Conservation (phyloP, 2,329 filamentous ascomycete species). For the Claviceps citrina region DNA sequence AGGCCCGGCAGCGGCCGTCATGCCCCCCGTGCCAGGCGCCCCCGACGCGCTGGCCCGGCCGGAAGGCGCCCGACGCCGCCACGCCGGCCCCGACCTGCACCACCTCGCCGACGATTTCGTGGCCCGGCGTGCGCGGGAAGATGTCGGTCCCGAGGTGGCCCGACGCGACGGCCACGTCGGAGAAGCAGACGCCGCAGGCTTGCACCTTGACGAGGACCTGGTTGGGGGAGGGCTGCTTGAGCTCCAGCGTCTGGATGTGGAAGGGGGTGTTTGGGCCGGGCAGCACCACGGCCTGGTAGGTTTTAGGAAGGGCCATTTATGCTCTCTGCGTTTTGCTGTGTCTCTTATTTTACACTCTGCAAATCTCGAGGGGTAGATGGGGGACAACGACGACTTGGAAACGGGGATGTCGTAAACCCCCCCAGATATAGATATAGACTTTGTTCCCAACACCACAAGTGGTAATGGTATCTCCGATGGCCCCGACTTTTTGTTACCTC, state of each 20-base stretch:
- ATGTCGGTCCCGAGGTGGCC: slow-evolving; percentile 35
- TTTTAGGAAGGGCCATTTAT: slow-evolving; percentile 39
- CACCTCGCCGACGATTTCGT: slow-evolving; percentile 54
- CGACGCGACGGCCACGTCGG: slow-evolving; percentile 33
- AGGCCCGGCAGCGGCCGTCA: slow-evolving; percentile 44
- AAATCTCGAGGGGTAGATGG: too few relatives aligned
- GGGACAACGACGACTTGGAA: too few relatives aligned
- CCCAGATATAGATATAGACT: too few relatives aligned
- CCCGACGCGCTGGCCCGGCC: slow-evolving; percentile 49
- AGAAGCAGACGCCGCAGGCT: slow-evolving; percentile 58
- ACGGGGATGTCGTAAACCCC: too few relatives aligned
- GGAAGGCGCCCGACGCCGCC: slow-evolving; percentile 29
- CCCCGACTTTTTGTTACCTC: too few relatives aligned
- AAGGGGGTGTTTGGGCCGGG: slow-evolving; percentile 36
- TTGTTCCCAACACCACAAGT: too few relatives aligned
- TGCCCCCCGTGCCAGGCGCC: slow-evolving; percentile 34
- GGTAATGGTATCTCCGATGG: too few relatives aligned
- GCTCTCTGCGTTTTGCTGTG: not conserved
- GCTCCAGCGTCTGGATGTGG: slow-evolving; percentile 39
- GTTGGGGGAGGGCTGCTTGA: slow-evolving; percentile 38
- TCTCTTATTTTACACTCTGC: too few relatives aligned
- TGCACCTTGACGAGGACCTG: slow-evolving; percentile 56
- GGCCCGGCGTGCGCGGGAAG: slow-evolving; percentile 50
- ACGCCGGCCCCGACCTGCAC: slow-evolving; percentile 41
- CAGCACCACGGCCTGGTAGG: slow-evolving; percentile 51